Conservation (phyloP, 805 yeast genomes). For the Candida corydali region DNA sequence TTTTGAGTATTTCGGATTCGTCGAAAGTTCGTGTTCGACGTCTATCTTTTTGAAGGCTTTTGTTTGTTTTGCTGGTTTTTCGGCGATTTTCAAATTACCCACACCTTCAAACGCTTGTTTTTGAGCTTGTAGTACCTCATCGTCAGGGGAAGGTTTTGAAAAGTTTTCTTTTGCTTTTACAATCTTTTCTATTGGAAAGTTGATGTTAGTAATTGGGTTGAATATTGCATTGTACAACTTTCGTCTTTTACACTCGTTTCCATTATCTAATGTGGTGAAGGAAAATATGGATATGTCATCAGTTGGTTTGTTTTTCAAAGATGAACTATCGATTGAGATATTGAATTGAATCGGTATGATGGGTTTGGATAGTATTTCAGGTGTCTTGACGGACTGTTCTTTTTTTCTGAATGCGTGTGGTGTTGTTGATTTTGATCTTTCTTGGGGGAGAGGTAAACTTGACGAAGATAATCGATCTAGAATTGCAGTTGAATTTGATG, state of each 20-base stretch:
- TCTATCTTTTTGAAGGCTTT: slow-evolving; percentile 45
- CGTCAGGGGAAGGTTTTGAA: slow-evolving; percentile 79
- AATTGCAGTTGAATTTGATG: slow-evolving; percentile 16
- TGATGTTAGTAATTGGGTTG: slow-evolving; percentile 40
- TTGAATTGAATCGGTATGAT: slow-evolving; percentile 4
- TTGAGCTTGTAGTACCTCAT: slow-evolving; percentile 59
- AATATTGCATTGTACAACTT: slow-evolving; percentile 18
- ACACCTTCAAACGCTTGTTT: slow-evolving; percentile 35
- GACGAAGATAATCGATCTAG: slow-evolving; percentile 12
- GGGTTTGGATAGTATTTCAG: background rate
- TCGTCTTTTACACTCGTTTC: slow-evolving; percentile 17
- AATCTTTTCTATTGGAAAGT: slow-evolving; percentile 26
- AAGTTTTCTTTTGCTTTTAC: slow-evolving; percentile 52
- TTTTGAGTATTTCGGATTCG: slow-evolving; percentile 32
- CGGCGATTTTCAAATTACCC: slow-evolving; percentile 21
- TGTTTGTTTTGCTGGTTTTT: slow-evolving; percentile 17
- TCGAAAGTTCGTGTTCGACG: slow-evolving; percentile 32
- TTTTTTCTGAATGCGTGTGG: background rate
- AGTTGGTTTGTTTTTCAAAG: slow-evolving; percentile 10
- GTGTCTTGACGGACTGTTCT: background rate
- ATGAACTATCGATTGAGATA: slow-evolving; percentile 9
- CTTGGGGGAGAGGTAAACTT: slow-evolving; percentile 2
- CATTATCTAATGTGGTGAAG: slow-evolving; percentile 8
- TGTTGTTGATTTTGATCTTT: slow-evolving; percentile 1
- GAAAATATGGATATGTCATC: slow-evolving; percentile 15